Base-by-base conservation (phyloP, 257 asterid species). In the Plantago ovata region DNA sequence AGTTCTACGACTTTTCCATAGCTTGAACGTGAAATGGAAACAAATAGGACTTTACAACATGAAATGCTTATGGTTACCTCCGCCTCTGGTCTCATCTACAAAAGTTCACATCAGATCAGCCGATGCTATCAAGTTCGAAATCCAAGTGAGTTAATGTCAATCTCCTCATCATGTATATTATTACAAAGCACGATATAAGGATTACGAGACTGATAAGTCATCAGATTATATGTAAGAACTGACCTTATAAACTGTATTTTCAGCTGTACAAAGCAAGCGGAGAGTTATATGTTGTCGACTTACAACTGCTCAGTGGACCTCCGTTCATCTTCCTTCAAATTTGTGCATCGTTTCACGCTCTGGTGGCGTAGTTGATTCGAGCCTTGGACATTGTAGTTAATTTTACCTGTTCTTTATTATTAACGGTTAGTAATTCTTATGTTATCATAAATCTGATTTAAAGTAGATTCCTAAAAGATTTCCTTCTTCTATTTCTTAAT, bases 301-400 rank as follows among this genome's bases (percentile, higher is more conserved):
- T 82, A 65, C 94, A 82, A 39, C 85, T 70, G 53, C 69, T 82
- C 19, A 70, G 74, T 23, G 94, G 94, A 10, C 69, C 87, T 28
- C 79, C 86, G 13, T 75, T 84, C 59, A 70, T 68, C 42, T 84
- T 81, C 83, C 89, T 84, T 1, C 79, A 81, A n/a, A 53, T 84
- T 0, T 82, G 87, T 41, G 79, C 83, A 16, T 74, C 94, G 4
- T 73, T 82, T 67, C 81, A 69, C 18, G 79, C 79, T 68, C 69
- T 49, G 28, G 69, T 74, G 15, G 36, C 7, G 4, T 28, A 28
- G 36, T 28, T 28, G 36, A 28, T 28, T 28, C 36, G 36, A 28
- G 36, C 2, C 36, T 1, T 28, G 36, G 36, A 28, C 36, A 28
- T n/a, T n/a, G n/a, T n/a, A n/a, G n/a, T n/a, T n/a, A n/a, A n/a